These are phyloP conservation scores for Raffaelea albimanens DNA, from an alignment of 2,329 filamentous ascomycete genomes.

Conservation along the genomic window DNA sequence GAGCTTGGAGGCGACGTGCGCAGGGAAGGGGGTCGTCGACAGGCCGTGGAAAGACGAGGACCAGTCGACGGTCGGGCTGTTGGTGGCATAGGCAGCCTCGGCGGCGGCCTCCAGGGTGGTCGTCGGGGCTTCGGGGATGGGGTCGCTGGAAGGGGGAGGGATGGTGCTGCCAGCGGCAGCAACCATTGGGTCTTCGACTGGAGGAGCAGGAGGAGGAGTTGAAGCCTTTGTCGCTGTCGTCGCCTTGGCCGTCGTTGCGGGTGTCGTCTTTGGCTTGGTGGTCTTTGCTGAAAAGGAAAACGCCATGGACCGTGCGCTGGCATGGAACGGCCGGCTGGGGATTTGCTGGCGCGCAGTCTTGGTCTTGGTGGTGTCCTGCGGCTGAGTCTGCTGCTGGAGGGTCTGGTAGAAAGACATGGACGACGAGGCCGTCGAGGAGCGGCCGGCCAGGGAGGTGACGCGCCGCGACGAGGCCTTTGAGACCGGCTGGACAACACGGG, in stretches of 20 bases:
- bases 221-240: not conserved
- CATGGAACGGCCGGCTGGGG: not conserved
- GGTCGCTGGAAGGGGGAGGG: slow-evolving; percentile 5
- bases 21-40: slow-evolving; percentile 58
- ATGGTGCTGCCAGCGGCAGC: not conserved
- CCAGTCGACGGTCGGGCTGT: slow-evolving; percentile 53
- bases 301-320: not conserved
- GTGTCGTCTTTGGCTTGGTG: not conserved
- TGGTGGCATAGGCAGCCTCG: slow-evolving; percentile 9
- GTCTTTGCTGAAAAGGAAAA: too few relatives aligned
- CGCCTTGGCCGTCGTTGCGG: not conserved
- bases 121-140: not conserved
- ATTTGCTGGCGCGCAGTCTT: not conserved
- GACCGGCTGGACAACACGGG: slow-evolving; percentile 1
- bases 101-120: not conserved
- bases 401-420: not conserved
- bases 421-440: not conserved
- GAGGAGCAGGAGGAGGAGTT: not conserved
- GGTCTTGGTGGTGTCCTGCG: not conserved
- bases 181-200: too few relatives aligned
- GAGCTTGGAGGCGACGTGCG: slow-evolving; percentile 60
- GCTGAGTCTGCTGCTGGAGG: not conserved
- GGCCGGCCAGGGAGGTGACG: not conserved
- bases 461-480: not conserved
- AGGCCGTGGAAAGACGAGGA: slow-evolving; percentile 75